Evolutionary conservation across 441 rosid species (phyloP), one percentile per base, ranked within the genome.

Genomic region (Gossypium gossypioides): DNA sequence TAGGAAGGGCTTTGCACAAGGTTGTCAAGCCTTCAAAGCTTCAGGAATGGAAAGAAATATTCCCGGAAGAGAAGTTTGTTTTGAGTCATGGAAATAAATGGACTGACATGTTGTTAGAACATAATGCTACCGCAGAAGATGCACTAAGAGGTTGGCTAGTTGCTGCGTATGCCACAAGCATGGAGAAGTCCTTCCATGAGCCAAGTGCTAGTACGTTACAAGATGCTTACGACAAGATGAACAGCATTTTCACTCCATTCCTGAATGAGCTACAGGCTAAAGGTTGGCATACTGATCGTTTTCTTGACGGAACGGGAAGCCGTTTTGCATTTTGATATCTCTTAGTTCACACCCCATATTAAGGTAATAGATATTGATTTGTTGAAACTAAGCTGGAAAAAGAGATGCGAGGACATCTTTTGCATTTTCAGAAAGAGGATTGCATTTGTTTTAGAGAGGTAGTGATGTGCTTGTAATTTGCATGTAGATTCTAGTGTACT

Each of bases 71-170:
- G 71, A 95, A 88, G 76, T 92, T 95, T 76, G 76, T 95, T 58
- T 54, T 88, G 74, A 85, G 80, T 56, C 78, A 12, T n/a, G 89
- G 89, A 69, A 74, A 76, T 40, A 81, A 81, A 78, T 86, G 89
- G 78, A 85, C 87, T 0, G 88, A 92, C 80, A 84, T 95, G 97
- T 81, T 88, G 34, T 77, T 92, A 63, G 96, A 89, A 85, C 89
- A 87, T 60, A 83, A 83, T 78, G 98, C 97, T 12, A 80, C 90
- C 0, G 99, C 89, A 9, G 93, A 91, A 87, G 98, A 95, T 72
- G 99, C 93, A 57, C 72, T 92, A 78, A 87, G 94, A 84, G 99
- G 98, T 55, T 95, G 99, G 98, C 75, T 95, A 60, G 91, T 95
- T 66, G 97, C 99, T 64, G 99, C 93, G 5, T 89, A 84, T 76